Base-by-base conservation (phyloP, 768 basidiomycete genomes). In the Xanthoconium stramineum region DNA sequence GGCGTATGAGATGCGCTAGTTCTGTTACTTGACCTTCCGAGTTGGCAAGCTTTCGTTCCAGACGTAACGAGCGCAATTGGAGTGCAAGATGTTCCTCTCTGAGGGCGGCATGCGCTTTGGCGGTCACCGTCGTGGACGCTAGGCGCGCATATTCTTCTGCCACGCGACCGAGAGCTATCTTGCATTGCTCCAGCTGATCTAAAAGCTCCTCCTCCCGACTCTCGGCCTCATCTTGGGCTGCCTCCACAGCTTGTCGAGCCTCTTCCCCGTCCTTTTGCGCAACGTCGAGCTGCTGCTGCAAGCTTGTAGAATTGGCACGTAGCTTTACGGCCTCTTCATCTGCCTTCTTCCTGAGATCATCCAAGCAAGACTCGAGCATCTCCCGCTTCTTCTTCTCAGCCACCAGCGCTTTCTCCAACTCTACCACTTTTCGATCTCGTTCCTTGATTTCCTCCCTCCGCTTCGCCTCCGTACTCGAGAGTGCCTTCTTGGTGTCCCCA, bases 11-110 rank as follows among this genome's bases (percentile, higher is more conserved):
- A 56, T 81, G 72, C 2, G 83, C 82, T 9, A 91, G 72, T 57
- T 89, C 87, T 13, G 74, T 68, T 20, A 87, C 84, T 65, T 90
- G 87, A 17, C 72, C 82, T 53, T 89, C 84, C 6, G 86, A 76
- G 62, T 86, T 87, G 39, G 81, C 82, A 14, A 89, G 74, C 67
- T 85, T 88, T 56, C 88, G 82, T 61, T 87, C 83, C 13, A 89
- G 71, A 30, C 86, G 83, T 29, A 76, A 68, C 28, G 74, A 70
- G 9, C 75, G 78, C 11, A 80, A 59, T 52, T 78, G 78, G 32
- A 78, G 57, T 5, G 67, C 59, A 2, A 70, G 52, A 55, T 78
- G 69, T 30, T 78, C 73, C 33, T 73, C 69, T 65, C 75, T 74
- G 36, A 86, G 74, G 8, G 63, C 58, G 19, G 64, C 64, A 57